These are phyloP conservation scores for Verticillium longisporum DNA, from an alignment of 2,329 filamentous ascomycete species.

Conservation along the genomic window DNA sequence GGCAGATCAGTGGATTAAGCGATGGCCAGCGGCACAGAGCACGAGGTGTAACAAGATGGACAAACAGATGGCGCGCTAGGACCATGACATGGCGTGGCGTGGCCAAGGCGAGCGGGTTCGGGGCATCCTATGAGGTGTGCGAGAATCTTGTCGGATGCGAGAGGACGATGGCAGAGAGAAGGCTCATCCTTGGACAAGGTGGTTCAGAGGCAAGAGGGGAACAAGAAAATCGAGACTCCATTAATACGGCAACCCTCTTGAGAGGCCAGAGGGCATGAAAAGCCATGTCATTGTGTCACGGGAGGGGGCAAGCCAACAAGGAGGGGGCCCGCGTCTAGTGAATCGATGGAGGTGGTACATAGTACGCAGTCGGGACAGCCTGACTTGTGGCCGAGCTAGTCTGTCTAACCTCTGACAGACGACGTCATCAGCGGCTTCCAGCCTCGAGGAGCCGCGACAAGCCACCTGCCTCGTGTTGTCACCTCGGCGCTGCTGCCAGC, in stretches of 20 bases:
- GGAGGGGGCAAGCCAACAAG: background rate
- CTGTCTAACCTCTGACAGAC: background rate
- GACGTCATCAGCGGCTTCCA: constrained; percentile 1
- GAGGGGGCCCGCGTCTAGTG: background rate
- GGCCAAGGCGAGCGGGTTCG: background rate
- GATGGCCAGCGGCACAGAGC: background rate
- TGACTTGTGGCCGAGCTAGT: too few species aligned
- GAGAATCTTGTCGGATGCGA: background rate
- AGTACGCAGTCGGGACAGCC: too few species aligned
- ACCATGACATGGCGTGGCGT: background rate
- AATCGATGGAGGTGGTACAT: background rate
- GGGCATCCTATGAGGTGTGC: too few species aligned
- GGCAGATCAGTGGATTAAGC: background rate
- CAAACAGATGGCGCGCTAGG: background rate
- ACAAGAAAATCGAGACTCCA: too few species aligned
- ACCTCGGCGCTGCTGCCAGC: background rate
- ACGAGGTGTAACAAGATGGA: background rate
- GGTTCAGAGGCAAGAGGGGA: too few species aligned
- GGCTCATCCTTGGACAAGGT: background rate
- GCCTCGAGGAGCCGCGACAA: background rate
- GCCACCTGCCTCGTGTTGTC: background rate
- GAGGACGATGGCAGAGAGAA: background rate
- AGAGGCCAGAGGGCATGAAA: too few species aligned
- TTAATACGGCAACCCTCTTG: too few species aligned
- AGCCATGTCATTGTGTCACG: background rate